Evolutionary conservation across 805 yeast genomes (phyloP).

Genomic region (Myxozyma vanderwaltii): DNA sequence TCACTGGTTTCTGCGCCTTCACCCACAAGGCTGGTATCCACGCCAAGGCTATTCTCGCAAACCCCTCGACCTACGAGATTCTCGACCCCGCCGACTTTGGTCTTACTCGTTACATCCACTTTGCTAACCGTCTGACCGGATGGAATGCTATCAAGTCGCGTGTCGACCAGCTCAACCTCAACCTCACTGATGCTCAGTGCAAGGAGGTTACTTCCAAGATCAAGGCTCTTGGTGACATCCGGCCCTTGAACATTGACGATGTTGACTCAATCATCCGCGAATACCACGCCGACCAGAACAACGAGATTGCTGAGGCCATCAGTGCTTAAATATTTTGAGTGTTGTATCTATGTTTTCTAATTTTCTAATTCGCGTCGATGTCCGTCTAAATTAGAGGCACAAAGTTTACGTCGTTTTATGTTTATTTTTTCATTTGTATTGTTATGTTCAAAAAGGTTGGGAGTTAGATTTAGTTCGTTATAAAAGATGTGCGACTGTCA

Average conservation of each 20-base stretch:
- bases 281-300: slow-evolving; percentile 63
- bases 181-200: slow-evolving; percentile 86
- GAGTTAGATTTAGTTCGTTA: slow-evolving; percentile 7
- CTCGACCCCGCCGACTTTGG: slow-evolving; percentile 95
- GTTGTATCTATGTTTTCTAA: not conserved
- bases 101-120: slow-evolving; percentile 92
- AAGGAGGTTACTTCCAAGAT: slow-evolving; percentile 94
- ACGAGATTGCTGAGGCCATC: slow-evolving; percentile 22
- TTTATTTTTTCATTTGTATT: slow-evolving; percentile 1
- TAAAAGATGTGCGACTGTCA: slow-evolving; percentile 1
- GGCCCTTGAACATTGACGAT: slow-evolving; percentile 93
- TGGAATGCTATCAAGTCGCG: slow-evolving; percentile 99
- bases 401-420: not conserved
- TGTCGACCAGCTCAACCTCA: slow-evolving; percentile 92
- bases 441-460: slow-evolving; percentile 18
- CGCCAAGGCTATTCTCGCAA: slow-evolving; percentile 97
- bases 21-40: slow-evolving; percentile 99
- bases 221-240: slow-evolving; percentile 90
- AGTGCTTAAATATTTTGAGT: slow-evolving; percentile 24
- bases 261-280: slow-evolving; percentile 96
- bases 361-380: not conserved
- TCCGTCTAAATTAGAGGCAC: no score
- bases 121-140: slow-evolving; percentile 96
- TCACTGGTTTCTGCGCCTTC: slow-evolving; percentile 99
- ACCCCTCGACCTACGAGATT: slow-evolving; percentile 98